Conservation (phyloP, 345 rosid species). For the Moringa oleifera region DNA sequence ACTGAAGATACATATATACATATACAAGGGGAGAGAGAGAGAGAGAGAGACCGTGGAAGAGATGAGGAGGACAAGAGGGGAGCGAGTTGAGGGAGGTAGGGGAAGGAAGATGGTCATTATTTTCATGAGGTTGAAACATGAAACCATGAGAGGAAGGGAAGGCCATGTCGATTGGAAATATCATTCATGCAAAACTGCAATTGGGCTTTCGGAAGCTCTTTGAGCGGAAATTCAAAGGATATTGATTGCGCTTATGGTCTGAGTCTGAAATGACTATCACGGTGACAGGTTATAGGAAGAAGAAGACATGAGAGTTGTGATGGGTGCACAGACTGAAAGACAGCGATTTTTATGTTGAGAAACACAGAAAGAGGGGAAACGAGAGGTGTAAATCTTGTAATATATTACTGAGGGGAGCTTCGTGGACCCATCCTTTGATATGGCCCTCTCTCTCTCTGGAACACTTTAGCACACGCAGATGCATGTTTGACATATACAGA, state of each 20-base stretch:
- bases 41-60: slow-evolving; percentile 47
- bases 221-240: slow-evolving; percentile 18
- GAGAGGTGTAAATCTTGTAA: slow-evolving; percentile 27
- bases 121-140: slow-evolving; percentile 59
- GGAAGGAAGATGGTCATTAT: slow-evolving; percentile 51
- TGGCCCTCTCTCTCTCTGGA: slow-evolving; percentile 13
- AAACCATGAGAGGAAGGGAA: slow-evolving; percentile 62
- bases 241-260: not conserved
- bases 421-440: slow-evolving; percentile 39
- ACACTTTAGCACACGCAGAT: slow-evolving; percentile 6
- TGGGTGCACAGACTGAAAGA: slow-evolving; percentile 31
- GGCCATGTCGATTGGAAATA: slow-evolving; percentile 35
- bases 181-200: slow-evolving; percentile 10
- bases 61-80: slow-evolving; percentile 66
- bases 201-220: not conserved
- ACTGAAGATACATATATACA: not conserved
- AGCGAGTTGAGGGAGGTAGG: slow-evolving; percentile 48
- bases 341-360: slow-evolving; percentile 28
- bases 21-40: not conserved
- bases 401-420: slow-evolving; percentile 30
- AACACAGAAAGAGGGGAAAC: slow-evolving; percentile 11
- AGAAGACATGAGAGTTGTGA: slow-evolving; percentile 27
- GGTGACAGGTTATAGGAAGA: slow-evolving; percentile 22
- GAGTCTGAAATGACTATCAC: slow-evolving; percentile 20
- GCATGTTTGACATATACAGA: not conserved